phyloP scores from a whole-genome alignment of 2,329 filamentous ascomycete species.

The Neoascochyta sp. region DNA sequence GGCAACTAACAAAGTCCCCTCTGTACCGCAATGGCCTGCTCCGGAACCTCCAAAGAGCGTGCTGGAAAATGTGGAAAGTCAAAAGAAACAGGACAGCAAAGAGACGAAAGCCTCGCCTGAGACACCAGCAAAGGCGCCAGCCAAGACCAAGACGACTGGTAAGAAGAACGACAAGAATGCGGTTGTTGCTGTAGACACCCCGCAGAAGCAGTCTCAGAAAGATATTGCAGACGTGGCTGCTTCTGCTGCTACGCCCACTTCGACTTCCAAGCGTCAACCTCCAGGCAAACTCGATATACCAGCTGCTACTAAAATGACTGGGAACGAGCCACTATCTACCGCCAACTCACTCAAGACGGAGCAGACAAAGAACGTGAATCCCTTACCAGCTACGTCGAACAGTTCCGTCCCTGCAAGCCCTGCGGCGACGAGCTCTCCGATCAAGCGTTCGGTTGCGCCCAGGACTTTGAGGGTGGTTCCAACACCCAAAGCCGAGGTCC shows the following conservation, averaged over 20 bases:
- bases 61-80: not conserved
- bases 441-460: slow-evolving; percentile 45
- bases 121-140: slow-evolving; percentile 13
- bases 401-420: slow-evolving; percentile 50
- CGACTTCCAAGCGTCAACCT: slow-evolving; percentile 37
- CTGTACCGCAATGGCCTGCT: slow-evolving; percentile 9
- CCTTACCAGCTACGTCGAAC: slow-evolving; percentile 42
- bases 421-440: slow-evolving; percentile 51
- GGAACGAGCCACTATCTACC: slow-evolving; percentile 15
- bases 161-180: slow-evolving; percentile 15
- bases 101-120: slow-evolving; percentile 15
- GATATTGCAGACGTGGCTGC: slow-evolving; percentile 6
- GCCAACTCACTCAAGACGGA: slow-evolving; percentile 19
- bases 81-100: slow-evolving; percentile 11
- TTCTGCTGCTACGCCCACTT: slow-evolving; percentile 8
- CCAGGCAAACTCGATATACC: slow-evolving; percentile 49
- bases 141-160: slow-evolving; percentile 17
- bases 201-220: slow-evolving; percentile 11
- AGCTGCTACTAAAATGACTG: slow-evolving; percentile 32
- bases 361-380: slow-evolving; percentile 23
- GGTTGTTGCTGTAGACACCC: slow-evolving; percentile 10
- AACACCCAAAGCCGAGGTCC: slow-evolving; percentile 59
- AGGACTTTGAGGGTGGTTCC: slow-evolving; percentile 69
- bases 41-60: slow-evolving; percentile 12
- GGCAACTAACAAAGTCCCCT: slow-evolving; percentile 8